Evolutionary conservation across 805 yeast species (phyloP).

Genomic region (Sungouiella thailandica): DNA sequence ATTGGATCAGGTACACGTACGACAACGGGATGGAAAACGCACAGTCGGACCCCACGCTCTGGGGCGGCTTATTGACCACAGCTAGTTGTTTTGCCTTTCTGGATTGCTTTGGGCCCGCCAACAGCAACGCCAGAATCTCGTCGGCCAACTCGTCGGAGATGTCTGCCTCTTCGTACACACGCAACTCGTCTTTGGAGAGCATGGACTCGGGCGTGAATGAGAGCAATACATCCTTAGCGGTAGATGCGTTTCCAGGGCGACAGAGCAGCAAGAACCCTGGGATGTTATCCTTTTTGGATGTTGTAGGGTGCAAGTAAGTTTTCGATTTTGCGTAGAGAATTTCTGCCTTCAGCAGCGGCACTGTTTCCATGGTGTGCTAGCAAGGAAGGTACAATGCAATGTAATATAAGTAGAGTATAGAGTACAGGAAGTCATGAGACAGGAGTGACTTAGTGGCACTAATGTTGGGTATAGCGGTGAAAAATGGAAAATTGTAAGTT

Average conservation of each 20-base stretch:
- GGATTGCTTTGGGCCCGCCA: slow-evolving; percentile 5
- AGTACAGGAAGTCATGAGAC: too few relatives aligned
- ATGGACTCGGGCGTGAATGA: slow-evolving; percentile 65
- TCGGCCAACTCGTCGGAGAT: slow-evolving; percentile 24
- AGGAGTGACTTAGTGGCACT: too few relatives aligned
- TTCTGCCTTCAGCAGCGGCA: slow-evolving; percentile 30
- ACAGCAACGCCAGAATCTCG: slow-evolving; percentile 18
- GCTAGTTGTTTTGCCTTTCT: slow-evolving; percentile 12
- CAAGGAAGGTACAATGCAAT: too few relatives aligned
- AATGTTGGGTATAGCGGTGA: too few relatives aligned
- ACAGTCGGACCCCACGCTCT: slow-evolving; percentile 52
- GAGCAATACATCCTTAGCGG: slow-evolving; percentile 53
- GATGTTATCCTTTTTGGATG: slow-evolving; percentile 67
- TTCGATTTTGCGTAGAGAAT: slow-evolving; percentile 56
- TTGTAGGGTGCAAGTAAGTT: slow-evolving; percentile 81
- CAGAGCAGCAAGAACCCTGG: slow-evolving; percentile 71
- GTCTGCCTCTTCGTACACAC: slow-evolving; percentile 48
- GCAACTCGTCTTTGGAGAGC: slow-evolving; percentile 41
- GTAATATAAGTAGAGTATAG: too few relatives aligned
- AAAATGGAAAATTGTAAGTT: too few relatives aligned
- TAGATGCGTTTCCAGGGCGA: slow-evolving; percentile 41
- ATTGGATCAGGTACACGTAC: slow-evolving; percentile 71
- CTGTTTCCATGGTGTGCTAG: neutral
- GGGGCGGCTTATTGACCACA: slow-evolving; percentile 47
- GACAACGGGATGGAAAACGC: slow-evolving; percentile 62